Percentiles rank a stretch among this genome's conserved stretches.
phyloP scores from a whole-genome alignment of 2,329 filamentous ascomycete species.

The Taxawa tesnikishii region DNA sequence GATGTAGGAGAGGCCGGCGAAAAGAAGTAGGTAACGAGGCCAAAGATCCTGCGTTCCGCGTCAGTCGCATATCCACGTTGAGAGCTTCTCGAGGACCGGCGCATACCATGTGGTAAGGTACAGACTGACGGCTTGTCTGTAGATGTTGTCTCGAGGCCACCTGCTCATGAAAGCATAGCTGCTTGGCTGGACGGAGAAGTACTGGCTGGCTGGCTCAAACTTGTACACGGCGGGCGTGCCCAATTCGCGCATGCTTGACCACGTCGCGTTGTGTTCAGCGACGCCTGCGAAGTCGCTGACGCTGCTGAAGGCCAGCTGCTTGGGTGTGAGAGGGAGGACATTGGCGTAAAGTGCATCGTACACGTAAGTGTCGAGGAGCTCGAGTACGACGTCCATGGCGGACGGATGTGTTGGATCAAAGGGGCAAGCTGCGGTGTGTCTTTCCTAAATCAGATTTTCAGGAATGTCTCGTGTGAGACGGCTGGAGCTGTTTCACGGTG shows the following conservation, averaged over 20 bases:
- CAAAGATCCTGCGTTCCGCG: conserved; percentile 57
- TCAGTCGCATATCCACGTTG: conserved; percentile 5
- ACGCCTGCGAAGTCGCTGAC: conserved; percentile 30
- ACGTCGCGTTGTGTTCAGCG: conserved; percentile 46
- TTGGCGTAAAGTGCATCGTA: conserved; percentile 70
- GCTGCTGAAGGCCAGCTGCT: conserved; percentile 41
- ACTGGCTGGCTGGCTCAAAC: conserved; percentile 61
- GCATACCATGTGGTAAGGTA: conserved; percentile 76
- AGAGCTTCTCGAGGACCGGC: background rate
- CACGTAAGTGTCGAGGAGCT: conserved; percentile 68
- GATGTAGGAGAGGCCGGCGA: conserved; percentile 70
- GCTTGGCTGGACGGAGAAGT: conserved; percentile 57
- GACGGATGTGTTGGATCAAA: conserved; percentile 8
- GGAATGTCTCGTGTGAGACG: too few species aligned
- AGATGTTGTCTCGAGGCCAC: conserved; percentile 65
- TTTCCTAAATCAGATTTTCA: too few species aligned
- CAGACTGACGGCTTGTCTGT: conserved; percentile 61
- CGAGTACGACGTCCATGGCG: conserved; percentile 85
- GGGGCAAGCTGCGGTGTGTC: conserved; percentile 1
- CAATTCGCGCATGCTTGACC: conserved; percentile 30
- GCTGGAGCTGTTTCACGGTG: too few species aligned
- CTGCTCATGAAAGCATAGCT: conserved; percentile 68
- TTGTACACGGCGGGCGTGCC: conserved; percentile 38
- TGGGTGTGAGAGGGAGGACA: conserved; percentile 46
- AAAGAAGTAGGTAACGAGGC: conserved; percentile 74